Conservation (phyloP, 2,329 filamentous ascomycete genomes). For the Gnomoniopsis smithogilvyi region DNA sequence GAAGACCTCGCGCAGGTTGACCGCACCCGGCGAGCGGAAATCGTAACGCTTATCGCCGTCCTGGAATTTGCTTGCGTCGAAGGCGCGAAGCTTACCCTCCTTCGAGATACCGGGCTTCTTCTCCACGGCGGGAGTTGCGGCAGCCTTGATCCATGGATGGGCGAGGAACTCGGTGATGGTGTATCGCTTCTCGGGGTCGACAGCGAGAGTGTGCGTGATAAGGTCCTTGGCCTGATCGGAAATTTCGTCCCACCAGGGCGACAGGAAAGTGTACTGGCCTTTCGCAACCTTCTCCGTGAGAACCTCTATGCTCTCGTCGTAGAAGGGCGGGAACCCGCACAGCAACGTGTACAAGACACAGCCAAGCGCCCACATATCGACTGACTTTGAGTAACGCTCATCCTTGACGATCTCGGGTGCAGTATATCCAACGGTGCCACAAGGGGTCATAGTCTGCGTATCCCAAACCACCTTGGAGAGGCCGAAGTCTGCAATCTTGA, state of each 20-base stretch:
- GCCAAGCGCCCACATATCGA: conserved; percentile 98
- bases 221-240: conserved; percentile 92
- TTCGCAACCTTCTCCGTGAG: conserved; percentile 96
- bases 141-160: conserved; percentile 88
- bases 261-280: conserved; percentile 95
- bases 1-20: conserved; percentile 95
- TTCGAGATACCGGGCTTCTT: conserved; percentile 42
- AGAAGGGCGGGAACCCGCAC: conserved; percentile 97
- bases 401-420: conserved; percentile 99
- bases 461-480: conserved; percentile 99
- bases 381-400: conserved; percentile 96
- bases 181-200: conserved; percentile 92
- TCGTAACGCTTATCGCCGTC: conserved; percentile 71
- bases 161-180: conserved; percentile 88
- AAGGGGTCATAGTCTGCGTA: conserved; percentile 97
- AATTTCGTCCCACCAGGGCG: conserved; percentile 99
- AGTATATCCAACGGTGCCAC: conserved; percentile 96
- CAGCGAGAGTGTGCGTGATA: conserved; percentile 87
- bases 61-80: conserved; percentile 52
- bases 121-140: conserved; percentile 56
- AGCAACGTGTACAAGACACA: conserved; percentile 96
- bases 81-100: conserved; percentile 48
- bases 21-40: conserved; percentile 90
- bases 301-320: conserved; percentile 96
- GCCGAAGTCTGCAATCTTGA: conserved; percentile 98